Evolutionary conservation across 2,329 filamentous ascomycete genomes (phyloP).

Genomic region (Curvularia sp.): DNA sequence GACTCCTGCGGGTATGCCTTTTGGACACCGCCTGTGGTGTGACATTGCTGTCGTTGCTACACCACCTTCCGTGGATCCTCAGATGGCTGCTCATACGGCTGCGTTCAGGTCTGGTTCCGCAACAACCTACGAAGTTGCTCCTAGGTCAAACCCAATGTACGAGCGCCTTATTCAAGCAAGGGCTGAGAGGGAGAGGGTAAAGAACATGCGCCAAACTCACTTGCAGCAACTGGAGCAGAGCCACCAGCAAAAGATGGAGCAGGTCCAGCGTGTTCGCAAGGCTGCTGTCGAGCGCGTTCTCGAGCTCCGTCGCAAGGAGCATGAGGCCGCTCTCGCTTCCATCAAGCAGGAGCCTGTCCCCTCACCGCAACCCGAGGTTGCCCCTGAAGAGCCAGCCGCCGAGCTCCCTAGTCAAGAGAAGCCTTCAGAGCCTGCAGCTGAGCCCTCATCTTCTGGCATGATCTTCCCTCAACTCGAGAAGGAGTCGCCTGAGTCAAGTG

Average conservation of each 20-base stretch:
- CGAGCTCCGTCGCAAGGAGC: conserved; percentile 42
- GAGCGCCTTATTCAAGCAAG: conserved; percentile 37
- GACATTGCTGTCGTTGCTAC: conserved; percentile 72
- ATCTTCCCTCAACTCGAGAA: conserved; percentile 97
- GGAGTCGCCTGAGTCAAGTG: conserved; percentile 83
- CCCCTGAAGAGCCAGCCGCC: conserved; percentile 26
- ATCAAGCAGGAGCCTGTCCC: conserved; percentile 40
- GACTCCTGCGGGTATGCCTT: conserved; percentile 77
- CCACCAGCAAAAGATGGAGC: conserved; percentile 38
- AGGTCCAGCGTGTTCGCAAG: conserved; percentile 44
- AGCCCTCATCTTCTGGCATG: conserved; percentile 66
- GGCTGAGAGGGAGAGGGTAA: conserved; percentile 36
- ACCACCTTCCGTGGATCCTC: conserved; percentile 11
- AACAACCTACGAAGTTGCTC: conserved; percentile 19
- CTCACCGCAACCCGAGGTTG: conserved; percentile 27
- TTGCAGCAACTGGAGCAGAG: conserved; percentile 32
- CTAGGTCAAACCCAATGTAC: conserved; percentile 27
- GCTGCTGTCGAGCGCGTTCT: conserved; percentile 46
- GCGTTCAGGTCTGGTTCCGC: conserved; percentile 17
- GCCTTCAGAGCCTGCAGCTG: conserved; percentile 21
- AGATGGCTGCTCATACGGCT: not conserved
- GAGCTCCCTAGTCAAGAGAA: conserved; percentile 48
- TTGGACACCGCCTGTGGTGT: conserved; percentile 95
- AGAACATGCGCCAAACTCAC: conserved; percentile 27
- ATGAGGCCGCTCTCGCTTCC: conserved; percentile 37